phyloP scores from a whole-genome alignment of 2,329 filamentous ascomycete species.

The Sclerotinia spermophila region DNA sequence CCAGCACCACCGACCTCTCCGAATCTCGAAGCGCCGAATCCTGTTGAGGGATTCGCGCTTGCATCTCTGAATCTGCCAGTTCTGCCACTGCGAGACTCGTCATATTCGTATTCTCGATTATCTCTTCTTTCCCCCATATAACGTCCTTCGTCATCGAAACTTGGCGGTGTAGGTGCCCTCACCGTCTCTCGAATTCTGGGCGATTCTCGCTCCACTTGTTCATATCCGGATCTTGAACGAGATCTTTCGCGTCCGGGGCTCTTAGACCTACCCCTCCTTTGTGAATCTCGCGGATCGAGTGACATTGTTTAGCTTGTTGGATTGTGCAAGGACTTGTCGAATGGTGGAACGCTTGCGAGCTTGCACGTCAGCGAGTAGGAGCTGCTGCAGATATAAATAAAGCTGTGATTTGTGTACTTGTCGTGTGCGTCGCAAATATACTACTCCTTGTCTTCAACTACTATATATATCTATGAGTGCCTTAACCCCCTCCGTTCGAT shows the following conservation, averaged over 20 bases:
- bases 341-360: neutral
- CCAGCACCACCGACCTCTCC: slow-evolving; percentile 16
- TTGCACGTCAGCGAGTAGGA: neutral
- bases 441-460: neutral
- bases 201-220: slow-evolving; percentile 19
- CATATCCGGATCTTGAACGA: slow-evolving; percentile 23
- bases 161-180: slow-evolving; percentile 24
- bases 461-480: neutral
- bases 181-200: too few relatives aligned
- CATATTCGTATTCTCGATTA: slow-evolving; percentile 18
- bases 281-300: slow-evolving; percentile 34
- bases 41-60: neutral
- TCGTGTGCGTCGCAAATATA: neutral
- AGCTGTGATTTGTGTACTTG: neutral
- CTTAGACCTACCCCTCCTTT: slow-evolving; percentile 31
- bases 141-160: slow-evolving; percentile 18
- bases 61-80: slow-evolving; percentile 5
- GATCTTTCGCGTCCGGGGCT: slow-evolving; percentile 34
- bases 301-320: slow-evolving; percentile 25
- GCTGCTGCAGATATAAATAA: neutral
- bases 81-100: slow-evolving; percentile 8
- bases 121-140: too few relatives aligned
- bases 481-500: neutral
- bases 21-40: neutral
- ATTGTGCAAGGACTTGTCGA: neutral